A percentile compares a stretch with the other conserved stretches of the same genome.
Evolutionary conservation across 2,329 filamentous ascomycete species (phyloP).

Genomic region (Xylariaceae sp.): DNA sequence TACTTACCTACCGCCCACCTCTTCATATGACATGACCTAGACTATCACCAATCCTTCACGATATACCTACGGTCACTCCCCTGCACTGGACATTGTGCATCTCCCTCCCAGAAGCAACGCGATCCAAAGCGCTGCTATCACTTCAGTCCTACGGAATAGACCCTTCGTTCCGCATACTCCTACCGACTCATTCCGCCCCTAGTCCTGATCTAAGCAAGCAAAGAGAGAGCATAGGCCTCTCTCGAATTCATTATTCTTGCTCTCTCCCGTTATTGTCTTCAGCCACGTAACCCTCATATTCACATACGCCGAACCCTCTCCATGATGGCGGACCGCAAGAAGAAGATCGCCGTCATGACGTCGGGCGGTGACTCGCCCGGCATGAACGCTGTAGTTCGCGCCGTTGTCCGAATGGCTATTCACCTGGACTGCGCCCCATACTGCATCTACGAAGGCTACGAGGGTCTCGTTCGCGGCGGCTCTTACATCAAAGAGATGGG

Average conservation of each 20-base stretch:
- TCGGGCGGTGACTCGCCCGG: constrained; percentile 90
- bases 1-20: too few species aligned
- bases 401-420: constrained; percentile 87
- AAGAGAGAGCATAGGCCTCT: neutral
- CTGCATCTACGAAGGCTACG: constrained; percentile 89
- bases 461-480: constrained; percentile 85
- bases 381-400: constrained; percentile 88
- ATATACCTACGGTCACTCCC: constrained; percentile 11
- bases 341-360: constrained; percentile 85
- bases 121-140: too few species aligned
- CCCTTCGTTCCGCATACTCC: too few species aligned
- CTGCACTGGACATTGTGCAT: constrained; percentile 1
- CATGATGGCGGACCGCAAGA: constrained; percentile 44
- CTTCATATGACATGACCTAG: constrained; percentile 3
- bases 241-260: too few species aligned
- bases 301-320: neutral
- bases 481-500: constrained; percentile 80
- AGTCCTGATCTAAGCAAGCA: neutral
- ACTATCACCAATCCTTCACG: neutral
- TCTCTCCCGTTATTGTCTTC: too few species aligned
- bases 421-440: constrained; percentile 75
- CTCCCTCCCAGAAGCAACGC: constrained; percentile 1
- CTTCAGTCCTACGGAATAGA: too few species aligned
- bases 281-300: neutral
- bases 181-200: neutral